Evolutionary conservation across 345 rosid species (phyloP), one percentile per base, ranked within the genome.

Genomic region (Anastatica hierochuntica): DNA sequence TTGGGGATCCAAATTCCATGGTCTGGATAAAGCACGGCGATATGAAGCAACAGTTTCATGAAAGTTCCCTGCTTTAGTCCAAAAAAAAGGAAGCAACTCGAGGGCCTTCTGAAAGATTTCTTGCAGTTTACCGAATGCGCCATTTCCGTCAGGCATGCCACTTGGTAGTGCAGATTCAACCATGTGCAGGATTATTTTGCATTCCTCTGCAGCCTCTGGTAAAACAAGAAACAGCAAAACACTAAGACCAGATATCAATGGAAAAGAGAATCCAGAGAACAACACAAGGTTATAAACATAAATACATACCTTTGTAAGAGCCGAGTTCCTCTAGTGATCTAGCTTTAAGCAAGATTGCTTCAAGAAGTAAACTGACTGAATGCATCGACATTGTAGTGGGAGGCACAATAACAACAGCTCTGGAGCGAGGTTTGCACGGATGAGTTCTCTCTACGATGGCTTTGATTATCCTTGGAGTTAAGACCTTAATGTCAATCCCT

Each of bases 141-240:
- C 75, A 51, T 74, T 62, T 33, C 75, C 75, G 31, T 71, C 68
- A 17, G 76, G 78, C 77, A 84, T 77, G 27, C 97, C 94, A 56
- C 63, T 71, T 7, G 95, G 95, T 21, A 83, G 60, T 14, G 88
- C 88, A 45, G 87, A 67, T 68, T 85, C 99, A 62, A 83, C 78
- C 15, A 74, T 64, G 29, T 84, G 89, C 63, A 88, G 41, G 19
- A 88, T 83, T 44, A 76, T 57, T 49, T 77, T 75, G 74, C 99
- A 88, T 72, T 88, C 95, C 73, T 76, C 81, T 15, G 92, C 99
- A 74, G 96, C 97, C 71, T 83, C 99, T 92, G 75, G 47, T 64
- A 43, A 68, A 68, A 47, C 54, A 70, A 49, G 21, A 57, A 57
- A 58, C 16, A 67, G 42, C 51, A 76, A 24, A 38, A 33, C 40